Base-by-base conservation (phyloP, 208 protist genomes). In the Leishmania tarentolae region DNA sequence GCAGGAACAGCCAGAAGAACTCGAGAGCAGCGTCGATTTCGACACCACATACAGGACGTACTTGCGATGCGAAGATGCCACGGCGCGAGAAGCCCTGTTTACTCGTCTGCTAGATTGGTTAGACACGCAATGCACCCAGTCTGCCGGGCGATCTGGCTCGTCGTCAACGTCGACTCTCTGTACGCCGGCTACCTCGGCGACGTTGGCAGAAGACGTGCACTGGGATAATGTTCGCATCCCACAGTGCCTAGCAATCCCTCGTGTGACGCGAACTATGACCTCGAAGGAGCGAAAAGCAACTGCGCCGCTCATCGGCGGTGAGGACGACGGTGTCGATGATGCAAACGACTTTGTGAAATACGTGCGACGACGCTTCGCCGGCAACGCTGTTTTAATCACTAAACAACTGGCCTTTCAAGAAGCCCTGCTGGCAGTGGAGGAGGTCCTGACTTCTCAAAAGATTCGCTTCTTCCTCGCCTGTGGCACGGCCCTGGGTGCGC, bases 381-480 rank as follows among this genome's bases (percentile, higher is more conserved):
- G 21, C 9, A 50, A 57, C 19, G 40, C 75, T 7, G 76, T 73
- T 0, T 28, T 53, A 0, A 69, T 91, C 1, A 74, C 85, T 13
- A 89, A 91, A 69, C 94, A 97, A 77, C 80, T 89, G 3, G 42
- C 9, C 0, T 97, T 96, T 85, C 91, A 96, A 80, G 42, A 81
- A 13, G 87, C 93, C 9, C 83, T 97, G 52, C 81, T 96, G 15
- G 90, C 90, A 8, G 82, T 95, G 42, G 78, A 90, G 40, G 71
- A 76, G 0, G 78, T 93, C 31, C 59, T 92, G 2, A 47, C 50
- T 19, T 15, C 19, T 0, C 75, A 82, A 3, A 15, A 75, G 11
- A 75, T 96, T 68, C 81, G 81, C 5, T 95, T 97, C 78, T 97
- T 98, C 70, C 83, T 98, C 13, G 88, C 85, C 31, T 96, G 91